These are phyloP conservation scores for Coemansia sp. DNA, from an alignment of 192 early-diverging fungal species.

Conservation along the genomic window DNA sequence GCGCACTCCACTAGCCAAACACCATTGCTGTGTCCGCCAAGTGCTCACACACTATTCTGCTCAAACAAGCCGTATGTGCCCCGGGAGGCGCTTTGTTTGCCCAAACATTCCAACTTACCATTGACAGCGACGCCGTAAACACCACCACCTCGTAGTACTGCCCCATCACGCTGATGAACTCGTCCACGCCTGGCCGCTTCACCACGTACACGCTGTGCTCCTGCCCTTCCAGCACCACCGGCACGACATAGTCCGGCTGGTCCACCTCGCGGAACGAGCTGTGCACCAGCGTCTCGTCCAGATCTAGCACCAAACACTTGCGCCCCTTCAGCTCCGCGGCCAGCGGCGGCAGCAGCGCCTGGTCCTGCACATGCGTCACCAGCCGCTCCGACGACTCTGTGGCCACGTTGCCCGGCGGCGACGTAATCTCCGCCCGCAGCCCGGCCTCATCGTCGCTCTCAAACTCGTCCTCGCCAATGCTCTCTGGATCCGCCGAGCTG, in stretches of 20 bases:
- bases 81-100: too few relatives aligned
- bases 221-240: slow-evolving; percentile 87
- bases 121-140: slow-evolving; percentile 91
- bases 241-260: slow-evolving; percentile 86
- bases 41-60: background rate
- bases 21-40: background rate
- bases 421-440: slow-evolving; percentile 47
- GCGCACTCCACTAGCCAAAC: too few relatives aligned
- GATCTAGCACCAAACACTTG: slow-evolving; percentile 93
- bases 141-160: slow-evolving; percentile 89
- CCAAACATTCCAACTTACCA: slow-evolving; percentile 38
- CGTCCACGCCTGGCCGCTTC: slow-evolving; percentile 94
- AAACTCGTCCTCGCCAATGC: slow-evolving; percentile 33
- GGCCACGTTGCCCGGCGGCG: slow-evolving; percentile 46
- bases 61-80: too few relatives aligned
- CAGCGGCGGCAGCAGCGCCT: slow-evolving; percentile 65
- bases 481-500: slow-evolving; percentile 41
- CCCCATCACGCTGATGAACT: slow-evolving; percentile 82
- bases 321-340: slow-evolving; percentile 61
- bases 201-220: slow-evolving; percentile 93
- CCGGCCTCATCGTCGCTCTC: slow-evolving; percentile 38
- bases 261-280: slow-evolving; percentile 79
- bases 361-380: slow-evolving; percentile 33
- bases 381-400: slow-evolving; percentile 47
- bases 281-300: slow-evolving; percentile 97